Base-by-base conservation (phyloP, 164 flowering plant genomes). In the Kalanchoe fedtschenkoi region DNA sequence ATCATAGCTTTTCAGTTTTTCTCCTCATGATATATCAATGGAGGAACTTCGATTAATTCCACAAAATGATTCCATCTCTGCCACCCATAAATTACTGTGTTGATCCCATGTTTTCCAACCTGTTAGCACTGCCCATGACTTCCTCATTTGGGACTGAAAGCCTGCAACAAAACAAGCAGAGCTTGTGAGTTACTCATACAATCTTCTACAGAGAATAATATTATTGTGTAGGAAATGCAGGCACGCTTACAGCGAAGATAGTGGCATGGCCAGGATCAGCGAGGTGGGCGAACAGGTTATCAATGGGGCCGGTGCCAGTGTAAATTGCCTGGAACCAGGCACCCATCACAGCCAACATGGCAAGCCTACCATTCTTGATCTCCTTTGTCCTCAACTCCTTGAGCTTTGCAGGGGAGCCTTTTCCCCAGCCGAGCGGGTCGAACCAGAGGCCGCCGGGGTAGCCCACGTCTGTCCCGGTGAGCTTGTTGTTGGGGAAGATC, bases 371-470 rank as follows among this genome's bases (percentile, higher is more conserved):
- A 61, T 92, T 92, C 87, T 89, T 91, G 71, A 92, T 87, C 83
- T 92, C 98, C 76, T 89, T 92, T 1, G 88, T 83, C 76, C 96
- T 86, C 78, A 89, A 69, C 73, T 92, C 98, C 85, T 81, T 89
- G 46, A 92, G 21, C 74, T 92, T 89, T 47, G 74, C 82, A 6
- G 88, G 85, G 0, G 91, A 83, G 5, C 85, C 93, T 0, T 70
- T 60, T n/a, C 96, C 98, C 95, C 95, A 92, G 0, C 98, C 98
- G 10, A 89, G 76, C 0, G 98, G 98, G 77, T 92, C 96, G 34
- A 92, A 89, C 98, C 98, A 92, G 1, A 89, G 84, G 6, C 98
- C 96, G 17, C 98, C 98, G 0, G 98, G 98, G 77, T 92, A 92
- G 6, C 98, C 98, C 2, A 92, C 97, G 42, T 92, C 98, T 0